Conservation (phyloP, 306 rosid genomes). For the Begonia peltatifolia region DNA sequence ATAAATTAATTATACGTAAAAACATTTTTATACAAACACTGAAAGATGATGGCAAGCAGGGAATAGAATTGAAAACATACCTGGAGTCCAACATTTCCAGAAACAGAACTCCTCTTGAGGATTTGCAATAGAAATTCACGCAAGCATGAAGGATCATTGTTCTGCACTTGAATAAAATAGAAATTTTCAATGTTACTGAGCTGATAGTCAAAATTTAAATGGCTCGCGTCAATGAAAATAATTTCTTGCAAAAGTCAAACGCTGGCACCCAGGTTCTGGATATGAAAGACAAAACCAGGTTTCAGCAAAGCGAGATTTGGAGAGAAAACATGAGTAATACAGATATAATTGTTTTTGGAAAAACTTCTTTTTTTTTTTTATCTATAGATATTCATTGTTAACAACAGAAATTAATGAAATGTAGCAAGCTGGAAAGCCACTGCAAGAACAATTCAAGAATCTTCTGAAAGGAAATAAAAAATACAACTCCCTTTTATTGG, state of each 20-base stretch:
- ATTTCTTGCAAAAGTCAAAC: background rate
- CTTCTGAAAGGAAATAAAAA: no score
- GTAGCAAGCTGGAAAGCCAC: no score
- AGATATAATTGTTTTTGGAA: no score
- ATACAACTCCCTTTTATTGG: no score
- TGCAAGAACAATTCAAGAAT: no score
- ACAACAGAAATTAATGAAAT: no score
- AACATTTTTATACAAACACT: constrained; percentile 11
- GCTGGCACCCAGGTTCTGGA: background rate
- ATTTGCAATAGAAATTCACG: constrained; percentile 66
- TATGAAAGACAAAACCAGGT: constrained; percentile 1
- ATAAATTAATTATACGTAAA: constrained; percentile 4
- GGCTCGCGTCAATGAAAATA: background rate
- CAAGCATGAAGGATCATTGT: constrained; percentile 87
- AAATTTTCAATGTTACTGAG: background rate
- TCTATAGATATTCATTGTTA: no score
- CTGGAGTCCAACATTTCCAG: constrained; percentile 73
- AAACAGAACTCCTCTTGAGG: constrained; percentile 44
- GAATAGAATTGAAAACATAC: constrained; percentile 21
- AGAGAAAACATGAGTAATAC: no score
- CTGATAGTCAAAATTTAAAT: no score
- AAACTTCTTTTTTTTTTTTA: no score
- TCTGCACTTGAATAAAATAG: constrained; percentile 38
- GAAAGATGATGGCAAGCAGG: constrained; percentile 12
- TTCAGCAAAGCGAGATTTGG: no score